Evolutionary conservation across 352 stramenopile species (phyloP), one percentile per base, ranked within the genome.

Genomic region (Aphanomyces euteiches): DNA sequence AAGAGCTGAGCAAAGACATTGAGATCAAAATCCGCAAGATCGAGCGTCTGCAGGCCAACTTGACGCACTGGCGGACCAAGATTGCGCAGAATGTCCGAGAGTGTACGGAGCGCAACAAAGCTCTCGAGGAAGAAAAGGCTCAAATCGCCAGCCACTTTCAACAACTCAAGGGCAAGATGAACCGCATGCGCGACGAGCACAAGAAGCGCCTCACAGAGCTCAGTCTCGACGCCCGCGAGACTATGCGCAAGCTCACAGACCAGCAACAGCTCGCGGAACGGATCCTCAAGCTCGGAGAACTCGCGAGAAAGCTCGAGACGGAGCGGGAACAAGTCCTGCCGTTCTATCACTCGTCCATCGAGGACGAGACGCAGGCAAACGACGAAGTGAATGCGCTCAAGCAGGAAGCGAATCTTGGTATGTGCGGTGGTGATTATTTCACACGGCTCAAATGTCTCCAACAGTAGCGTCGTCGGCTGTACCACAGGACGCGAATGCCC

Each of bases 11-110:
- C 37, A 89, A 92, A 34, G 90, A 97, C 59, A 97, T 98, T 56
- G 88, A 96, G 78, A 78, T 92, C 73, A 98, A 98, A 78, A 97
- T 97, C 63, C 82, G 88, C 43, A 96, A 97, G 76, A 98, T 98
- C 47, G 91, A 98, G 78, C 81, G 89, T 8, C 77, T 98, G 37
- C 90, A 98, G 74, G 76, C 80, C 28, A 90, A 83, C 56, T 88
- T 98, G 28, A 83, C 89, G 13, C 82, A 96, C 59, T 97, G 93
- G 88, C 80, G 93, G 56, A 91, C 92, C 56, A 98, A 98, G 74
- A 93, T 97, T 69, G 82, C 84, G 39, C 90, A 97, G 67, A 96
- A 97, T 66, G 81, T 90, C 17, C 86, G 86, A 43, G 94, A 98
- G 56, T 93, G 84, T 66, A 84, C 85, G 17, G 88, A 98, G 74